Conservation (phyloP, 163 green algal genomes). For the Scenedesmus sp. region DNA sequence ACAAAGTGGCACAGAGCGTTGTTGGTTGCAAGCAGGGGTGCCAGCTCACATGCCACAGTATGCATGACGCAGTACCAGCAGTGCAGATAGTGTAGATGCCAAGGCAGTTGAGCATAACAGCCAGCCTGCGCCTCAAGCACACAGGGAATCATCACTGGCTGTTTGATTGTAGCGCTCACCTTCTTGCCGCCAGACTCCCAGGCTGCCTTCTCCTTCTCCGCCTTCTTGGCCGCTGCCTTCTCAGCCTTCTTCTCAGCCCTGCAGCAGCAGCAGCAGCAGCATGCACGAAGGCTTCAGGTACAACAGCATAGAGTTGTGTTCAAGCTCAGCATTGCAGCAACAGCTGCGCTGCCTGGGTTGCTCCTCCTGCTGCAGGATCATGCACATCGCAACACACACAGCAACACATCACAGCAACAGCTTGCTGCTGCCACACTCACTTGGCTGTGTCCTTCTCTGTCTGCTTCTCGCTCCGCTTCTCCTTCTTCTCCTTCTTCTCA, state of each 20-base stretch:
- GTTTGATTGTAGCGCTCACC: neutral
- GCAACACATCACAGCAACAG: neutral
- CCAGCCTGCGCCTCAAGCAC: no score
- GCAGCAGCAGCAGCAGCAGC: neutral
- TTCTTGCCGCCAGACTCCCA: conserved; percentile 15
- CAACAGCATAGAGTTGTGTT: neutral
- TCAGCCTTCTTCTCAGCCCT: conserved; percentile 17
- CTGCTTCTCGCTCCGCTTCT: neutral
- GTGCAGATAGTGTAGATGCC: neutral
- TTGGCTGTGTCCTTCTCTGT: neutral
- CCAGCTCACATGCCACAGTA: no score
- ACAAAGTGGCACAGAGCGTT: no score
- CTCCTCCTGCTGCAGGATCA: no score
- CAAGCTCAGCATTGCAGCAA: neutral
- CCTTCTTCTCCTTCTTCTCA: neutral
- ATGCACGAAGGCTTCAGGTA: neutral
- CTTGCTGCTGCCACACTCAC: neutral
- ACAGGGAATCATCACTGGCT: neutral
- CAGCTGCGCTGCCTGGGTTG: neutral
- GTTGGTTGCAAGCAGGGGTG: no score
- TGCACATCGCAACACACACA: neutral
- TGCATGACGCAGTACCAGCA: neutral
- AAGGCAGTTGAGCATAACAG: neutral
- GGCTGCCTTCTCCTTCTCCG: neutral
- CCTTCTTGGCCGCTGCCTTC: neutral